A percentile compares a stretch with the other conserved stretches of the same genome.
These are phyloP conservation scores for Lyophyllum semitale DNA, from an alignment of 768 basidiomycete species.

Conservation along the genomic window DNA sequence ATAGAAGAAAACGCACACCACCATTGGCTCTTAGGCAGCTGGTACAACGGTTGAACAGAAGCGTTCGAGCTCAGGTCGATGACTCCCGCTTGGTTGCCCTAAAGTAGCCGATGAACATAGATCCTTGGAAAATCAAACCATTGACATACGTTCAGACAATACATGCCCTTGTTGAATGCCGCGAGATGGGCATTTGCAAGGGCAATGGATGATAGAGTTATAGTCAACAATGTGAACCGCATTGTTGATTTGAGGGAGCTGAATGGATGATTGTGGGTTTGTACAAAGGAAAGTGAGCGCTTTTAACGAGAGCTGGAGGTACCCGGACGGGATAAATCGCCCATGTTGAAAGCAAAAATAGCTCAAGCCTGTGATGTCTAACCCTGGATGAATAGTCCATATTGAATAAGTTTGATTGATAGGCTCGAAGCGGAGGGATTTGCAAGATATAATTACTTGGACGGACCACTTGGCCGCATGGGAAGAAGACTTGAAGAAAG, in stretches of 20 bases:
- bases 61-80: constrained; percentile 38
- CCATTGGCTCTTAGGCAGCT: constrained; percentile 40
- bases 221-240: constrained; percentile 8
- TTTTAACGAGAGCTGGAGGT: background rate
- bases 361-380: no score
- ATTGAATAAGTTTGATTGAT: no score
- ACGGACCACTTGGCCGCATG: no score
- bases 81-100: constrained; percentile 31
- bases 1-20: constrained; percentile 40
- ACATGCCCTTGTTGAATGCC: constrained; percentile 46
- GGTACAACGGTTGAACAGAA: constrained; percentile 44
- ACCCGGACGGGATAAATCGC: no score
- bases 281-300: constrained; percentile 13
- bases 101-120: background rate
- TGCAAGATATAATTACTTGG: no score
- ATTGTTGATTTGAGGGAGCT: background rate
- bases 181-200: constrained; percentile 42
- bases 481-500: no score
- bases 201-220: constrained; percentile 3
- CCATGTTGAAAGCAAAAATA: no score
- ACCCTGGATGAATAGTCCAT: no score
- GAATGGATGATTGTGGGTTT: constrained; percentile 14
- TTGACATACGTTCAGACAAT: constrained; percentile 42
- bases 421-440: no score
- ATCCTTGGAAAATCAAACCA: background rate